phyloP scores from a whole-genome alignment of 73 alveolate genomes.

The Symbiodinium natans region DNA sequence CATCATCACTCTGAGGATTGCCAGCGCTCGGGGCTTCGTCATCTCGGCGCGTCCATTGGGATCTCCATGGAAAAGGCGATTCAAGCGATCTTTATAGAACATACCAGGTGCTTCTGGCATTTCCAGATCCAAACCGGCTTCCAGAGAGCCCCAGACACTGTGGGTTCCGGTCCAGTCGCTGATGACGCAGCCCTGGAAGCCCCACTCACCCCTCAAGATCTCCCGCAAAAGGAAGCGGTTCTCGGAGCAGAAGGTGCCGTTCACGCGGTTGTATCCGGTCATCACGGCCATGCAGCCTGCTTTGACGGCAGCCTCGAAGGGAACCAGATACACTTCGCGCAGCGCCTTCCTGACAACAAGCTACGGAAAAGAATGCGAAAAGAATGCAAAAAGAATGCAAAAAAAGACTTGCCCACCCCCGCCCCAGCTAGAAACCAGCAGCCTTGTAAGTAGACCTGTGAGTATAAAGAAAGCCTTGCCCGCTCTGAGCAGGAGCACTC shows the following conservation, averaged over 20 bases:
- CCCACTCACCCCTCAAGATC: neutral
- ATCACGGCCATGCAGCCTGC: conserved; percentile 18
- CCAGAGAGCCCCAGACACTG: conserved; percentile 8
- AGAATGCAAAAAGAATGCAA: too few relatives aligned
- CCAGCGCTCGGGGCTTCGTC: conserved; percentile 21
- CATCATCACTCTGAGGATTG: neutral
- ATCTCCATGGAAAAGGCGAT: neutral
- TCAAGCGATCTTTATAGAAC: conserved; percentile 6
- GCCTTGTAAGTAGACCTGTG: too few relatives aligned
- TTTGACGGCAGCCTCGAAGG: neutral
- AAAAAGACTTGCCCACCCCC: too few relatives aligned
- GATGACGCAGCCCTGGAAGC: neutral
- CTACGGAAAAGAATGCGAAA: too few relatives aligned
- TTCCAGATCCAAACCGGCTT: neutral
- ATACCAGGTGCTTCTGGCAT: neutral
- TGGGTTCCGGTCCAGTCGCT: conserved; percentile 4
- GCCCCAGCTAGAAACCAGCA: too few relatives aligned
- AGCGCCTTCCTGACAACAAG: neutral
- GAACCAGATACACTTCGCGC: neutral
- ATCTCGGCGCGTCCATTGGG: neutral
- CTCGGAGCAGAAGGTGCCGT: neutral
- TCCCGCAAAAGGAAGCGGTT: neutral
- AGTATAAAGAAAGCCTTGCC: too few relatives aligned
- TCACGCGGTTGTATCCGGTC: conserved; percentile 10
- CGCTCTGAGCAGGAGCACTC: too few relatives aligned